Percentiles rank a stretch among this genome's conserved stretches.
Conservation (phyloP, 2,329 filamentous ascomycete species). For the Neofusicoccum ribis region DNA sequence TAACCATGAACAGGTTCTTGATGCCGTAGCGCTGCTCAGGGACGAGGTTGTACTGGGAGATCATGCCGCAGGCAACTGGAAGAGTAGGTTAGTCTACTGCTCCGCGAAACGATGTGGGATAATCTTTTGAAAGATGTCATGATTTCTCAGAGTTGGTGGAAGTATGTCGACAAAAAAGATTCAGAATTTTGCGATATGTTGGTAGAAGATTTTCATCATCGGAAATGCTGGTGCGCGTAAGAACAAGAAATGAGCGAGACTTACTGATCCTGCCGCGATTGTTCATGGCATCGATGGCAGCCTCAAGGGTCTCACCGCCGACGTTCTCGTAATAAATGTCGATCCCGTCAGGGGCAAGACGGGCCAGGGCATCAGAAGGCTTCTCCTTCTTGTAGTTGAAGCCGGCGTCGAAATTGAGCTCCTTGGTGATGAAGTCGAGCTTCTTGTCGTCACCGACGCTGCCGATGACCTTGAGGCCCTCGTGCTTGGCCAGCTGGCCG, state of each 20-base stretch:
- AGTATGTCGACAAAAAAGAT: background rate
- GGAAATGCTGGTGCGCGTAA: background rate
- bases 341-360: constrained; percentile 73
- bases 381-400: constrained; percentile 91
- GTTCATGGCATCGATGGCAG: constrained; percentile 66
- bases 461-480: constrained; percentile 77
- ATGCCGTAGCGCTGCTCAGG: constrained; percentile 62
- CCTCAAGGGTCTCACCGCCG: constrained; percentile 72
- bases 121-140: too few species aligned
- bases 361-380: constrained; percentile 64
- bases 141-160: constrained; percentile 5
- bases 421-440: constrained; percentile 69
- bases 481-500: constrained; percentile 78
- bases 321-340: constrained; percentile 86
- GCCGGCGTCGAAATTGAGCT: constrained; percentile 69
- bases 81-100: constrained; percentile 1
- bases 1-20: constrained; percentile 63
- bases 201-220: background rate
- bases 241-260: constrained; percentile 31
- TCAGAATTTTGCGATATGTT: background rate
- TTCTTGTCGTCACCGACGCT: constrained; percentile 80
- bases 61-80: constrained; percentile 60
- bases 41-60: constrained; percentile 72
- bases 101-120: background rate
- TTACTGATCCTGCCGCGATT: constrained; percentile 64